Evolutionary conservation across 2,329 filamentous ascomycete species (phyloP), one percentile per base, ranked within the genome.

Genomic region (Cladobotryum protrusum): DNA sequence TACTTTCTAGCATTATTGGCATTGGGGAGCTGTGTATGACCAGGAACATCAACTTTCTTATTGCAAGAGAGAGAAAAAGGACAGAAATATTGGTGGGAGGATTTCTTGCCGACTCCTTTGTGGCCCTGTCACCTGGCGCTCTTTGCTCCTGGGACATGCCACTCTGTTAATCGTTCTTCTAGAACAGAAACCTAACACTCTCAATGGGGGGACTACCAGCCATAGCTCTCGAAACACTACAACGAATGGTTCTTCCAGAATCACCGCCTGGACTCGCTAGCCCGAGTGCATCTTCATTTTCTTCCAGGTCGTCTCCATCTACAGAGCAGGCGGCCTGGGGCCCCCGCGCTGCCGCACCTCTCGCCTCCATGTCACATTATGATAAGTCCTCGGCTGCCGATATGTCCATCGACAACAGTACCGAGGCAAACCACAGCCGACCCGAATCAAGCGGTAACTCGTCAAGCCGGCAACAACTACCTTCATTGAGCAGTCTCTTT

Each of bases 291-390:
- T 72, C 74, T 15, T 71, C 72, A 29, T 73, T 72, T 59, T 72
- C 72, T 11, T 72, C 71, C 45, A 72, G 68, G 62, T 67, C 69
- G 19, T 68, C 65, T 17, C 63, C 65, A 35, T 61, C 68, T 46
- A 73, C 71, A 59, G 74, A 76, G 56, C 68, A 70, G 58, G 62
- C 67, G 58, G 62, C 67, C 50, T 76, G 74, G 72, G 69, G 67
- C 46, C 67, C 67, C 45, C 62, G 65, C 54, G 52, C 58, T 52
- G 57, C 62, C 48, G 56, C 75, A 54, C 77, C 77, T 54, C 72
- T 77, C 63, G 74, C 75, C 35, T 51, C 52, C 57, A 82, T 81
- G 79, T 77, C 77, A 61, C 75, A 70, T 65, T 76, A 81, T 79
- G 78, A 78, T 51, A 74, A 71, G 55, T 62, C 66, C 55, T 61